These are phyloP conservation scores for Luffa acutangula DNA, from an alignment of 306 rosid species.

Conservation along the genomic window DNA sequence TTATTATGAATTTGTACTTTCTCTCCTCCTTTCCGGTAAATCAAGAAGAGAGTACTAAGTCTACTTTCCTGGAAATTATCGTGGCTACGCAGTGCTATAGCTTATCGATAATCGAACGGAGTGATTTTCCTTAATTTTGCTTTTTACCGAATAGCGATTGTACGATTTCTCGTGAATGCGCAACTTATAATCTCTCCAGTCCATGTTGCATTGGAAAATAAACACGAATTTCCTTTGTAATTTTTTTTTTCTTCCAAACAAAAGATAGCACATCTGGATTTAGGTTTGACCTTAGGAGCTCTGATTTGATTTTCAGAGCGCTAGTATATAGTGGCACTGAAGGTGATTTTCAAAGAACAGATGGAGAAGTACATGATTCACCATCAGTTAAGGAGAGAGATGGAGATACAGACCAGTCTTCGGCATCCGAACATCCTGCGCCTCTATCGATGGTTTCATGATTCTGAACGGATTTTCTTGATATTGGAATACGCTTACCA, in stretches of 20 bases:
- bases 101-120: neutral
- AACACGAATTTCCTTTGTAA: neutral
- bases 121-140: neutral
- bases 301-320: conserved; percentile 34
- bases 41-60: neutral
- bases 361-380: conserved; percentile 57
- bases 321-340: conserved; percentile 59
- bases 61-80: neutral
- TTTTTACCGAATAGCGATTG: neutral
- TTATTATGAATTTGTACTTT: neutral
- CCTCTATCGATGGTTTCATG: conserved; percentile 84
- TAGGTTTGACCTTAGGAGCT: neutral
- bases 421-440: conserved; percentile 54
- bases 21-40: neutral
- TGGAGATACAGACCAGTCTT: conserved; percentile 64
- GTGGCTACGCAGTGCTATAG: neutral
- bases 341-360: conserved; percentile 63
- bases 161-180: neutral
- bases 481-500: conserved; percentile 83
- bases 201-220: neutral
- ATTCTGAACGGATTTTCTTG: conserved; percentile 53
- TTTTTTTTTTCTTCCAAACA: neutral
- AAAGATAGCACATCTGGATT: neutral
- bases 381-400: conserved; percentile 63
- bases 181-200: neutral